phyloP scores from a whole-genome alignment of 352 stramenopile species.

The Pythium inflatum region DNA sequence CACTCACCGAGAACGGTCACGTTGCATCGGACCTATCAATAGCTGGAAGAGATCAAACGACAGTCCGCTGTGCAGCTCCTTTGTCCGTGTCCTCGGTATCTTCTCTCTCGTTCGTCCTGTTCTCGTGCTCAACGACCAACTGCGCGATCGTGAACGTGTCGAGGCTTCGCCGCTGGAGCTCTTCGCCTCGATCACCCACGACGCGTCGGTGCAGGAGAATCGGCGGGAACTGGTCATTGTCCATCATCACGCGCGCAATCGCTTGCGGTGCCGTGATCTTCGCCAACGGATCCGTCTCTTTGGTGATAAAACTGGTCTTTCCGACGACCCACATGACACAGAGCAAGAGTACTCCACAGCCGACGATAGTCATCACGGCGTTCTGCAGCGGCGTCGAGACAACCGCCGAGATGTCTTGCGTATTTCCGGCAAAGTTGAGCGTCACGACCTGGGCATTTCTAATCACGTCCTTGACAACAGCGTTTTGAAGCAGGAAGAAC shows the following conservation, averaged over 20 bases:
- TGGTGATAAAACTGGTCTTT: not conserved
- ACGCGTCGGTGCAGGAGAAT: constrained; percentile 6
- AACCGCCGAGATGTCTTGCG: not conserved
- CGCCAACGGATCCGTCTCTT: not conserved
- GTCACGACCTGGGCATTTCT: not conserved
- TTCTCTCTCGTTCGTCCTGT: no score
- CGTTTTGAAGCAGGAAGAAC: constrained; percentile 16
- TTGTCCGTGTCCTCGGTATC: not conserved
- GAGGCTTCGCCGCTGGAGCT: not conserved
- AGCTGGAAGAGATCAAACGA: no score
- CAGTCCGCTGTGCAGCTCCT: no score
- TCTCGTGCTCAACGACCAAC: not conserved
- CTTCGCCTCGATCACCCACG: not conserved
- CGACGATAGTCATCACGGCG: not conserved
- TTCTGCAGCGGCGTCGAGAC: constrained; percentile 2
- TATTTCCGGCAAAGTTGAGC: constrained; percentile 8
- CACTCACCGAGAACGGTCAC: no score
- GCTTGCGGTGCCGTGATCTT: constrained; percentile 3
- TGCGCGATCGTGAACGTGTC: not conserved
- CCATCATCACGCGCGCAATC: constrained; percentile 1
- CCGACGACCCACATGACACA: not conserved
- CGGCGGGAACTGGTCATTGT: not conserved
- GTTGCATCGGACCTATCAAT: no score
- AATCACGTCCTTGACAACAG: constrained; percentile 4
- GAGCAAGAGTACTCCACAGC: not conserved